phyloP scores from a whole-genome alignment of 805 yeast genomes.

The Candida montana region DNA sequence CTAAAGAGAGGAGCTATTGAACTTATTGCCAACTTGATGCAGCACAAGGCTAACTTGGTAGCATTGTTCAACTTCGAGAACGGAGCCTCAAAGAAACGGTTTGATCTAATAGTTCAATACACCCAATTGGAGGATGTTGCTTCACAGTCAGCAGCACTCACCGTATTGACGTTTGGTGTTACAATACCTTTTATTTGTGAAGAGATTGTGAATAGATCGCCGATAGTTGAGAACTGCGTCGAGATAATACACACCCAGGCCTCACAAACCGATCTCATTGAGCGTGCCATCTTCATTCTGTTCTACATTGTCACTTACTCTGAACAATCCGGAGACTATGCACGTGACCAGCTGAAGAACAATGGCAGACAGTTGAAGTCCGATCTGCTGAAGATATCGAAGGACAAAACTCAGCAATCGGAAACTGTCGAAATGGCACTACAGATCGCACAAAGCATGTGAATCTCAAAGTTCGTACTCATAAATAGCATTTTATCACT shows the following conservation, averaged over 20 bases:
- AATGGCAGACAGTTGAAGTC: slow-evolving; percentile 8
- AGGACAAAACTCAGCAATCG: not conserved
- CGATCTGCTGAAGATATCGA: slow-evolving; percentile 1
- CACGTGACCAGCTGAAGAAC: not conserved
- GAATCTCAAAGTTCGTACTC: too few relatives aligned
- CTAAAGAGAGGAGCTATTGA: slow-evolving; percentile 61
- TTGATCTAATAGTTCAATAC: slow-evolving; percentile 36
- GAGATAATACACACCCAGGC: slow-evolving; percentile 25
- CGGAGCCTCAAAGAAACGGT: slow-evolving; percentile 33
- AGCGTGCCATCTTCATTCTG: slow-evolving; percentile 29
- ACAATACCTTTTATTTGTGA: slow-evolving; percentile 32
- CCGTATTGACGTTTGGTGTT: slow-evolving; percentile 31
- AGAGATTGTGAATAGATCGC: slow-evolving; percentile 23
- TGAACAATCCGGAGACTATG: slow-evolving; percentile 16
- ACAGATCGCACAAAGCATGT: slow-evolving; percentile 9
- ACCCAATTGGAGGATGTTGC: slow-evolving; percentile 32
- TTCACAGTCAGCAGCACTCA: slow-evolving; percentile 39
- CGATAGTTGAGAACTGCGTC: slow-evolving; percentile 23
- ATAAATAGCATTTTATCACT: too few relatives aligned
- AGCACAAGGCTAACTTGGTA: slow-evolving; percentile 35
- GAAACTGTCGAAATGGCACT: slow-evolving; percentile 17
- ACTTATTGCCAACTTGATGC: slow-evolving; percentile 55
- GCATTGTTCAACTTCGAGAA: slow-evolving; percentile 53
- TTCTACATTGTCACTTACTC: slow-evolving; percentile 20
- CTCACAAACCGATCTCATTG: slow-evolving; percentile 26